Conservation (phyloP, 805 yeast genomes). For the Kluyveromyces lactis region DNA sequence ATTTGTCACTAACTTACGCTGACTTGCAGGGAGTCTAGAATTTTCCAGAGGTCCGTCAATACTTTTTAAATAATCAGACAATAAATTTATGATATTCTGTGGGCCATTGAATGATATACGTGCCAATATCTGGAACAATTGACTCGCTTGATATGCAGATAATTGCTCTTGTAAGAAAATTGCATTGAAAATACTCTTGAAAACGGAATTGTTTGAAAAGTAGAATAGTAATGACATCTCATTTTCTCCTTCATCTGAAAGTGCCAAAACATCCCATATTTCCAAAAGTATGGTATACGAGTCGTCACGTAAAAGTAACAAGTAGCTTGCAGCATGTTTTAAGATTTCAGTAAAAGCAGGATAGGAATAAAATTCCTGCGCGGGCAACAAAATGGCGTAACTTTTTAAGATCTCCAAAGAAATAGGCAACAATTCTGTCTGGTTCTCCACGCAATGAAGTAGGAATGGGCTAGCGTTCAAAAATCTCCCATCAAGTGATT, state of each 20-base stretch:
- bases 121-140: conserved; percentile 30
- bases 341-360: conserved; percentile 30
- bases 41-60: conserved; percentile 18
- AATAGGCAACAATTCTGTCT: conserved; percentile 68
- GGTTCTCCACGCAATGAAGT: conserved; percentile 50
- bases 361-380: conserved; percentile 29
- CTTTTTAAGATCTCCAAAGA: conserved; percentile 55
- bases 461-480: conserved; percentile 41
- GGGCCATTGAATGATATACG: conserved; percentile 31
- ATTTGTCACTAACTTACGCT: conserved; percentile 16
- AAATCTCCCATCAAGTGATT: conserved; percentile 31
- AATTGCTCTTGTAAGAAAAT: conserved; percentile 25
- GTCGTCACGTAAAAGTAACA: conserved; percentile 63
- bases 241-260: conserved; percentile 18
- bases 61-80: conserved; percentile 19
- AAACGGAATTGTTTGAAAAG: conserved; percentile 21
- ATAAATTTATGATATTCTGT: conserved; percentile 22
- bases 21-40: conserved; percentile 13
- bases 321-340: conserved; percentile 42
- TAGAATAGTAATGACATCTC: conserved; percentile 18
- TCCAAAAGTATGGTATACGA: conserved; percentile 42
- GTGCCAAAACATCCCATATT: conserved; percentile 26
- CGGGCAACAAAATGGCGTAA: conserved; percentile 43
- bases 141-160: conserved; percentile 27
- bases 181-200: conserved; percentile 21